Conservation (phyloP, 1,284 basidiomycete genomes). For the Puccinia horiana region DNA sequence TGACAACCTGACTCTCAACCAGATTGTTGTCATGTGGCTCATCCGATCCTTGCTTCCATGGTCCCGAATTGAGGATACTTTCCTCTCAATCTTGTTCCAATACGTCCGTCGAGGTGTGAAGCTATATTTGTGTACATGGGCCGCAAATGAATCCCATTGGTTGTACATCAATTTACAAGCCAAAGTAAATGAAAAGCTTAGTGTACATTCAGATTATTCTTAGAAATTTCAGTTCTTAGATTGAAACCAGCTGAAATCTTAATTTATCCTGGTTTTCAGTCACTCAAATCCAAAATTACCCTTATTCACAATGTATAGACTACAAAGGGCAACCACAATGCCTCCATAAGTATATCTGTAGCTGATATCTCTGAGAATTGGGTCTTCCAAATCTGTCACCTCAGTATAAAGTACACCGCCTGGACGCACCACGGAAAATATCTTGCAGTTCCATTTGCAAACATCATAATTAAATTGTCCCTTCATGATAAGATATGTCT, state of each 20-base stretch:
- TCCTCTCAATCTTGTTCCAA: neutral
- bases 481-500: neutral
- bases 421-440: neutral
- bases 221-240: neutral
- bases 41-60: neutral
- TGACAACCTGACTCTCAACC: neutral
- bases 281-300: neutral
- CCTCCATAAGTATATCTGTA: neutral
- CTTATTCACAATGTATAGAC: neutral
- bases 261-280: neutral
- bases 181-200: neutral
- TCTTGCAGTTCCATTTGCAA: neutral
- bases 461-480: neutral
- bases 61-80: neutral
- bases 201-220: too few relatives aligned
- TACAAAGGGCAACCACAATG: constrained; percentile 1
- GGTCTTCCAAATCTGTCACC: neutral
- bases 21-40: constrained; percentile 5
- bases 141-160: neutral
- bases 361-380: neutral
- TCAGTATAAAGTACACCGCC: neutral
- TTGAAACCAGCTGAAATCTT: neutral
- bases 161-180: neutral
- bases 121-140: neutral
- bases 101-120: neutral